These are phyloP conservation scores for Verticillium isaacii DNA, from an alignment of 2,329 filamentous ascomycete genomes.

Conservation along the genomic window DNA sequence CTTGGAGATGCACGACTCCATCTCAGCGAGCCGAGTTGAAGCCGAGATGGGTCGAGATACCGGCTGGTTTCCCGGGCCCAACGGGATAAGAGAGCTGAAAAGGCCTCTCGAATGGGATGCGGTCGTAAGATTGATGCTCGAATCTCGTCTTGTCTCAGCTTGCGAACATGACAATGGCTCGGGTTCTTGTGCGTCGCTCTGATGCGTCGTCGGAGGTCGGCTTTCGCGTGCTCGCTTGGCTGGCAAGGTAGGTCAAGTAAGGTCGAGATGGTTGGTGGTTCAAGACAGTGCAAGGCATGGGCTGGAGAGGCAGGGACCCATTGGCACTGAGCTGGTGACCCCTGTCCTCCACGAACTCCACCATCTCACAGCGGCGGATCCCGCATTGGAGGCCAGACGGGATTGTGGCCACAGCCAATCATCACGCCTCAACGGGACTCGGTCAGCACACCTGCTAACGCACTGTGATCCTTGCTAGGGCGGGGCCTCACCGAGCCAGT, in stretches of 20 bases:
- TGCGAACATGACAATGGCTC: background rate
- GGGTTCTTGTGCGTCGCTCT: background rate
- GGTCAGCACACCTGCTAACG: slow-evolving; percentile 12
- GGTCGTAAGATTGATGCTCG: background rate
- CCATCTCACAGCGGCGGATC: background rate
- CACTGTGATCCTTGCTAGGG: slow-evolving; percentile 4
- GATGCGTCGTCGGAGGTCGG: background rate
- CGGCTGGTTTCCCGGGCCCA: background rate
- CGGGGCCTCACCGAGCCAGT: slow-evolving; percentile 12
- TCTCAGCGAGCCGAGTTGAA: slow-evolving; percentile 25
- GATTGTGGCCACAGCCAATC: background rate
- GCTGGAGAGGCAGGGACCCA: background rate
- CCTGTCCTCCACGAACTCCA: background rate
- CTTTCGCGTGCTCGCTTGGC: background rate
- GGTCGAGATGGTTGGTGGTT: background rate
- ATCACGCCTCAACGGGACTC: slow-evolving; percentile 1
- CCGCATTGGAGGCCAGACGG: background rate
- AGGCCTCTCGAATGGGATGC: background rate
- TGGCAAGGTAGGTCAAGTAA: background rate
- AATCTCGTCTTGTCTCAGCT: background rate
- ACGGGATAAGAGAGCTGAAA: background rate
- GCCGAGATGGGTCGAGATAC: slow-evolving; percentile 1
- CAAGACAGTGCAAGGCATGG: background rate
- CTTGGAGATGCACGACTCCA: slow-evolving; percentile 26
- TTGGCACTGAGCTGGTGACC: background rate